Evolutionary conservation across 164 flowering plant species (phyloP), one percentile per base, ranked within the genome.

Genomic region (Magnolia kwangsiensis): DNA sequence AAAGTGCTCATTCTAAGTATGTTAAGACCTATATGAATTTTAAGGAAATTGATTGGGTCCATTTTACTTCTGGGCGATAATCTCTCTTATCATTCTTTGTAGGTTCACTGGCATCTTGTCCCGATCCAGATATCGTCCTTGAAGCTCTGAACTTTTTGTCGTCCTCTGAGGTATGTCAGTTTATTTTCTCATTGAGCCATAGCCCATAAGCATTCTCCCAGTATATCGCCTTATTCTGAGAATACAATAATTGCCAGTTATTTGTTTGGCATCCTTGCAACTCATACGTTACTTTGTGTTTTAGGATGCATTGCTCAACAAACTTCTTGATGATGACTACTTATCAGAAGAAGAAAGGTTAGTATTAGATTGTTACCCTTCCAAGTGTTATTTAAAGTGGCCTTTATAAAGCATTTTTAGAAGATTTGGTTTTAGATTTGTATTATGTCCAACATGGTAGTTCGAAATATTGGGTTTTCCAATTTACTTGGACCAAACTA

Each of bases 221-320:
- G 27, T 24, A 24, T 24, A 24, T 24, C 0, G 27, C 27, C 27
- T 24, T 24, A 24, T 24, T 24, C 27, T 24, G 1, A 24, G 27
- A 24, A 1, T 24, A 24, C 27, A 24, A 24, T 24, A 24, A 24
- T 24, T 24, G 20, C 37, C 24, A 37, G 18, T 37, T 49, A 69
- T 14, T 19, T 69, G 24, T 19, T 4, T 20, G 31, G 9, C 10
- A 45, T 37, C 18, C 50, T 20, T 51, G 5, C 9, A 8, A 72
- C 24, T 14, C 21, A 51, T 21, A 20, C 45, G 24, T 76, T 67
- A 18, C 51, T 78, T 64, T 78, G 68, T 72, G 31, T 78, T 81
- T 78, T 89, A 95, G 98, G 96, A 95, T 87, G 92, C 88, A 61
- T 82, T 95, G 82, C 90, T 95, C 20, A 92, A 90, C 81, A 87